These are phyloP conservation scores for Telfairia occidentalis DNA, from an alignment of 331 rosid genomes.

Conservation along the genomic window DNA sequence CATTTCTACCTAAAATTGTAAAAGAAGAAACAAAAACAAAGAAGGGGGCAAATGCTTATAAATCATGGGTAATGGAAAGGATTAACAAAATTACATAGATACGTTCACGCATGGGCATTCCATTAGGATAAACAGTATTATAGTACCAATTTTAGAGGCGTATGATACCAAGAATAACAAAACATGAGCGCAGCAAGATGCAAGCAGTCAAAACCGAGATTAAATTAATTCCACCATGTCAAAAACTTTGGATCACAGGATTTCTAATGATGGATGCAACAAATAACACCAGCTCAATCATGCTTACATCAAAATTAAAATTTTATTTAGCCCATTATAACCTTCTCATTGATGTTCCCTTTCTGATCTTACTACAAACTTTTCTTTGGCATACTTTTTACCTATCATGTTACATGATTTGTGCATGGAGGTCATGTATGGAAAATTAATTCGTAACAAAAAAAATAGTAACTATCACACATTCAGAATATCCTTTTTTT, in stretches of 20 bases:
- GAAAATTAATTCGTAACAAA: background rate
- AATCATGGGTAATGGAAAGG: background rate
- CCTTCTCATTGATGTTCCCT: background rate
- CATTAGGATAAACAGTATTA: background rate
- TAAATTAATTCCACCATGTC: background rate
- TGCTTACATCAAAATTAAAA: background rate
- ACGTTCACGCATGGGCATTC: background rate
- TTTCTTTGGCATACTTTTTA: background rate
- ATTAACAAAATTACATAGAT: background rate
- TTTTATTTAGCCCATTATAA: background rate
- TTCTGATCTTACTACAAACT: background rate
- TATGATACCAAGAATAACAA: background rate
- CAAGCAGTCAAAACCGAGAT: background rate
- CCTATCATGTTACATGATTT: background rate
- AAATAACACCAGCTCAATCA: background rate
- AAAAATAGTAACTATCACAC: background rate
- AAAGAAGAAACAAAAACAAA: conserved; percentile 14
- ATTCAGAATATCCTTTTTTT: background rate
- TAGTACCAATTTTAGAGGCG: background rate
- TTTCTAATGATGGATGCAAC: background rate
- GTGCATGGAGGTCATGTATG: background rate
- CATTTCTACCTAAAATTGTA: conserved; percentile 62
- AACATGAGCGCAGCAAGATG: background rate
- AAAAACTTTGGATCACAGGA: background rate
- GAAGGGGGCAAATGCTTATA: background rate